Evolutionary conservation across 192 early-diverging fungal species (phyloP).

Genomic region (Linnemannia zychae): DNA sequence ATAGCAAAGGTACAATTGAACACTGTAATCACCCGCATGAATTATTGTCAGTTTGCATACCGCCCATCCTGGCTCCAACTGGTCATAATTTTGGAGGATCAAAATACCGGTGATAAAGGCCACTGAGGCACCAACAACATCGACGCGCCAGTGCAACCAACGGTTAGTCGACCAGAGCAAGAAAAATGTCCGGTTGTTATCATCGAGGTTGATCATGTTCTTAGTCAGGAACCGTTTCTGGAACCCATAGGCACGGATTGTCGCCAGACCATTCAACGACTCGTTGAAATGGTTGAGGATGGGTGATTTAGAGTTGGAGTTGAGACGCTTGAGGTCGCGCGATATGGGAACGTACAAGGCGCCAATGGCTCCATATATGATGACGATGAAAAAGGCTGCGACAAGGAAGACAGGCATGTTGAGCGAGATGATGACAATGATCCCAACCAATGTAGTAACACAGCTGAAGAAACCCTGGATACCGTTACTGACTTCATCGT

Average conservation of each 20-base stretch:
- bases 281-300: constrained; percentile 74
- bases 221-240: constrained; percentile 75
- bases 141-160: constrained; percentile 90
- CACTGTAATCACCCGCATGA: constrained; percentile 62
- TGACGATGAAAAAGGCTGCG: constrained; percentile 67
- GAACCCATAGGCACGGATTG: constrained; percentile 87
- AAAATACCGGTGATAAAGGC: constrained; percentile 77
- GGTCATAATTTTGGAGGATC: constrained; percentile 58
- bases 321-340: constrained; percentile 91
- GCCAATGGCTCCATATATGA: constrained; percentile 71
- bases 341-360: constrained; percentile 80
- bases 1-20: too few relatives aligned
- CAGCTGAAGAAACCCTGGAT: constrained; percentile 62
- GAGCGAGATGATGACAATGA: constrained; percentile 70
- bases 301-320: constrained; percentile 62
- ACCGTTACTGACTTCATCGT: constrained; percentile 67
- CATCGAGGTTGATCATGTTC: constrained; percentile 72
- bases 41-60: too few relatives aligned
- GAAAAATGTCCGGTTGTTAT: constrained; percentile 88
- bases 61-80: constrained; percentile 87
- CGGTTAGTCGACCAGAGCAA: constrained; percentile 89
- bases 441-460: constrained; percentile 61
- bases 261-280: constrained; percentile 79
- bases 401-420: constrained; percentile 83
- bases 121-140: constrained; percentile 82